Percentiles rank a stretch among this genome's conserved stretches.
These are phyloP conservation scores for Ceratobasidium sp. DNA, from an alignment of 1,284 basidiomycete species.

Conservation along the genomic window DNA sequence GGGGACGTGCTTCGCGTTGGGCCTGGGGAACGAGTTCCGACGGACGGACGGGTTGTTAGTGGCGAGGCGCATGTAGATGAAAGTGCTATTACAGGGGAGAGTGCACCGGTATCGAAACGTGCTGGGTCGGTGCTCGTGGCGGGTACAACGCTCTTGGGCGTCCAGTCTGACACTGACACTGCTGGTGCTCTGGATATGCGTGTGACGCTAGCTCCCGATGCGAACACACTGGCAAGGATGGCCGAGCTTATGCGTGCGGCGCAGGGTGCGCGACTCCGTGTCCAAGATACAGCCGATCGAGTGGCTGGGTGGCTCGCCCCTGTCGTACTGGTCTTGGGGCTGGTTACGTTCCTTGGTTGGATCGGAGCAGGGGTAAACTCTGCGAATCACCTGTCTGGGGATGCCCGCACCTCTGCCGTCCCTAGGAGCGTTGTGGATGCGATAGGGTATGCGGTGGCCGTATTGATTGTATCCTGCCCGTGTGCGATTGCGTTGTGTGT, in stretches of 20 bases:
- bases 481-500: conserved; percentile 59
- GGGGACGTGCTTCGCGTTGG: conserved; percentile 60
- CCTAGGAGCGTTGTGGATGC: conserved; percentile 56
- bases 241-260: conserved; percentile 57
- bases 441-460: conserved; percentile 61
- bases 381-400: not conserved
- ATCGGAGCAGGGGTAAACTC: conserved; percentile 2
- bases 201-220: conserved; percentile 59
- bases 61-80: conserved; percentile 63
- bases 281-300: conserved; percentile 50
- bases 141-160: conserved; percentile 60
- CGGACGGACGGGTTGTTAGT: conserved; percentile 60
- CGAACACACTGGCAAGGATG: conserved; percentile 63
- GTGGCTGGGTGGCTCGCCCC: conserved; percentile 49
- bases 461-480: conserved; percentile 62
- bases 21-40: conserved; percentile 59
- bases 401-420: not conserved
- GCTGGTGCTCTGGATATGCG: conserved; percentile 56
- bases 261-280: conserved; percentile 41
- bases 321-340: conserved; percentile 40
- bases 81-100: conserved; percentile 64
- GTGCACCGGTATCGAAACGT: conserved; percentile 59
- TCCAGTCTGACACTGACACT: conserved; percentile 46
- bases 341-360: conserved; percentile 24
- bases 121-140: conserved; percentile 59